A percentile compares a stretch with the other conserved stretches of the same genome.
These are phyloP conservation scores for Tetrapisispora namnaoensis DNA, from an alignment of 805 yeast genomes.

Conservation along the genomic window DNA sequence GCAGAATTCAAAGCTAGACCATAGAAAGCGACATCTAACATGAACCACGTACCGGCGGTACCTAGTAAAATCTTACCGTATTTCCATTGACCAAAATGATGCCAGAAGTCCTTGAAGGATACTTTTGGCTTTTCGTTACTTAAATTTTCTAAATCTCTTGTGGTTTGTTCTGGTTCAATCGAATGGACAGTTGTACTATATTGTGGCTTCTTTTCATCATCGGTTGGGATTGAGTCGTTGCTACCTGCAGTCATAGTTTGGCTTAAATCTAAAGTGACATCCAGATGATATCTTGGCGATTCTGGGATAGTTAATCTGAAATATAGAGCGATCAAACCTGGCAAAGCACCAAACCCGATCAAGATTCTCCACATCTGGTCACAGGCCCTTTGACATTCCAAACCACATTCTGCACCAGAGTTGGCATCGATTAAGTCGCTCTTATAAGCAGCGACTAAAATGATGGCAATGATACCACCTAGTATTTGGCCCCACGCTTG, in stretches of 20 bases:
- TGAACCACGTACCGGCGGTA: slow-evolving; percentile 88
- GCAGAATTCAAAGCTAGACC: slow-evolving; percentile 83
- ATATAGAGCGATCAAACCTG: slow-evolving; percentile 76
- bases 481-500: slow-evolving; percentile 94
- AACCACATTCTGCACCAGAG: slow-evolving; percentile 51
- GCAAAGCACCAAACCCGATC: slow-evolving; percentile 83
- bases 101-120: slow-evolving; percentile 58
- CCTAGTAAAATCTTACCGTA: slow-evolving; percentile 76
- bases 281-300: slow-evolving; percentile 85
- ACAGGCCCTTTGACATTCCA: slow-evolving; percentile 61
- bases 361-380: slow-evolving; percentile 94
- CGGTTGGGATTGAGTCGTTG: neutral
- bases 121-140: slow-evolving; percentile 45
- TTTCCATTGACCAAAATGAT: slow-evolving; percentile 79
- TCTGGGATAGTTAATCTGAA: slow-evolving; percentile 91
- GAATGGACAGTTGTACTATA: slow-evolving; percentile 2
- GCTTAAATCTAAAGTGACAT: slow-evolving; percentile 35
- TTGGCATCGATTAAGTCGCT: slow-evolving; percentile 44
- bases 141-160: neutral
- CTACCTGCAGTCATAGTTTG: neutral
- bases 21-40: slow-evolving; percentile 82
- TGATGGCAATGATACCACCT: slow-evolving; percentile 75
- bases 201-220: slow-evolving; percentile 2
- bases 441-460: slow-evolving; percentile 72
- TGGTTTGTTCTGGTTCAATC: neutral